A percentile compares a stretch with the other conserved stretches of the same genome.
Evolutionary conservation across 192 early-diverging fungal species (phyloP).

Genomic region (Coemansia sp.): DNA sequence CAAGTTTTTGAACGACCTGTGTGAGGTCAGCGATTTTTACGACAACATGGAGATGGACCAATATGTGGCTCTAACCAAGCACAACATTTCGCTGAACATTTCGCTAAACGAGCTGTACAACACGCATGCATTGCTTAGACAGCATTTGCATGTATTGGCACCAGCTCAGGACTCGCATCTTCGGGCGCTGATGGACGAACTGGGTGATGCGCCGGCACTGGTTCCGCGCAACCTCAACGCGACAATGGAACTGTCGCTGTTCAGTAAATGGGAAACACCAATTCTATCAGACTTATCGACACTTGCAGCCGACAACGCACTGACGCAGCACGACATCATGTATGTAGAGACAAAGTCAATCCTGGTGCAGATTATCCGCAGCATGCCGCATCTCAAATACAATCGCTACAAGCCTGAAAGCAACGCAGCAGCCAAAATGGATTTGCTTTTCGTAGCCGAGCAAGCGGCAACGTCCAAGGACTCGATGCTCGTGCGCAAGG

Average conservation of each 20-base stretch:
- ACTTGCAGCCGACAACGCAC: conserved; percentile 78
- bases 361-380: conserved; percentile 90
- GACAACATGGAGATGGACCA: conserved; percentile 98
- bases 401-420: conserved; percentile 50
- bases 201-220: conserved; percentile 64
- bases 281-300: conserved; percentile 70
- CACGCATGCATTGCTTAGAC: conserved; percentile 79
- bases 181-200: conserved; percentile 73
- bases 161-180: conserved; percentile 81
- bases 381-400: conserved; percentile 69
- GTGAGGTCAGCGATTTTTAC: conserved; percentile 94
- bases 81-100: conserved; percentile 84
- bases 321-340: conserved; percentile 92
- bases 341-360: conserved; percentile 96
- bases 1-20: conserved; percentile 86
- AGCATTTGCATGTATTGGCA: conserved; percentile 79
- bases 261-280: conserved; percentile 52
- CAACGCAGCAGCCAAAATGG: conserved; percentile 46
- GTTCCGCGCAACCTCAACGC: conserved; percentile 49
- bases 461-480: conserved; percentile 86
- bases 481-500: conserved; percentile 85
- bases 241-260: conserved; percentile 47
- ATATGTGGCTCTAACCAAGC: conserved; percentile 92
- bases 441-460: conserved; percentile 74
- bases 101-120: conserved; percentile 94